These are phyloP conservation scores for Phytophthora fragariae DNA, from an alignment of 352 stramenopile genomes.

Conservation along the genomic window DNA sequence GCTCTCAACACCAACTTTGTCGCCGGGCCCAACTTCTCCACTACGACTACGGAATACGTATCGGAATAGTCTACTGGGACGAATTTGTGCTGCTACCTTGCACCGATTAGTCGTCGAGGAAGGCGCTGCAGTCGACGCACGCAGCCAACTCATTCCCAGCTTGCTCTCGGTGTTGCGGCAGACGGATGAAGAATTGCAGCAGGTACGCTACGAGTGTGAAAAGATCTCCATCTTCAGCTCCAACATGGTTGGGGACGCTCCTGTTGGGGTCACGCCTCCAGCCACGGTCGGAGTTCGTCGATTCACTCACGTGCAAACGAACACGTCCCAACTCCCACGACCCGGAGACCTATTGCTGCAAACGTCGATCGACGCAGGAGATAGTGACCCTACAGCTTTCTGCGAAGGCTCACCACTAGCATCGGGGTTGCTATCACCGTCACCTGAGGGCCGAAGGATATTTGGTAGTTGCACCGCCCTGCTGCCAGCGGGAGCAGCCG, in stretches of 20 bases:
- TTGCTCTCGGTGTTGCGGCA: slow-evolving; percentile 63
- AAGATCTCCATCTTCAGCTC: slow-evolving; percentile 63
- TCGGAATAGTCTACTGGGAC: slow-evolving; percentile 34
- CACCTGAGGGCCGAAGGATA: not conserved
- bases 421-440: not conserved
- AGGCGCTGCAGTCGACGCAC: slow-evolving; percentile 45
- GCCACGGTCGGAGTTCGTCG: slow-evolving; percentile 12
- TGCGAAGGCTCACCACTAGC: not conserved
- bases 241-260: slow-evolving; percentile 9
- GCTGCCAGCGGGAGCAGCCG: slow-evolving; percentile 12
- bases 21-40: not conserved
- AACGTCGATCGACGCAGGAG: not conserved
- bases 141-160: slow-evolving; percentile 56
- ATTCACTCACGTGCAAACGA: slow-evolving; percentile 16
- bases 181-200: slow-evolving; percentile 69
- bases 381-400: not conserved
- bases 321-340: not conserved
- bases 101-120: slow-evolving; percentile 77
- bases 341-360: slow-evolving; percentile 1
- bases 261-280: slow-evolving; percentile 1
- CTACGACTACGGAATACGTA: slow-evolving; percentile 5
- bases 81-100: slow-evolving; percentile 74
- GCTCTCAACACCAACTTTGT: slow-evolving; percentile 4
- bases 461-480: slow-evolving; percentile 9
- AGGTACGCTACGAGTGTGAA: slow-evolving; percentile 79